These are phyloP conservation scores for Umbelopsis sp. DNA, from an alignment of 192 early-diverging fungal genomes.

Conservation along the genomic window DNA sequence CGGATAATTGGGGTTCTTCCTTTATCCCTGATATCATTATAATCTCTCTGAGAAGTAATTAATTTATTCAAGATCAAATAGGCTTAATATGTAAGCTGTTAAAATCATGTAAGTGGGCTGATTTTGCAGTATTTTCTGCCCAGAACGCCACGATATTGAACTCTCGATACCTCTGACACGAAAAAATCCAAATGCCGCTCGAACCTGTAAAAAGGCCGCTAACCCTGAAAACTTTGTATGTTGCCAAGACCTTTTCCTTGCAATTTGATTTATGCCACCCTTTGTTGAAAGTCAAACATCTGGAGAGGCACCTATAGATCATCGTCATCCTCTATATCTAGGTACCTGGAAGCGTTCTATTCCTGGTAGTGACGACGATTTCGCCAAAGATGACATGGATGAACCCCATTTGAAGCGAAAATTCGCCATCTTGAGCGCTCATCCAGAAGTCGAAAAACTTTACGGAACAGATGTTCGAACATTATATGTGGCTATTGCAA, in stretches of 20 bases:
- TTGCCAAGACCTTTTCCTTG: background rate
- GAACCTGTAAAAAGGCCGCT: background rate
- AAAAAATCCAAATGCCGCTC: background rate
- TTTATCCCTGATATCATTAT: too few relatives aligned
- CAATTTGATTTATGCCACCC: conserved; percentile 24
- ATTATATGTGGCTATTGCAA: conserved; percentile 65
- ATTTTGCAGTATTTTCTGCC: too few relatives aligned
- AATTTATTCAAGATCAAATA: too few relatives aligned
- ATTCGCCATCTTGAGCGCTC: conserved; percentile 79
- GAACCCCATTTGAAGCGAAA: conserved; percentile 95
- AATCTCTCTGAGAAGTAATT: too few relatives aligned
- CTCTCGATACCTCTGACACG: background rate
- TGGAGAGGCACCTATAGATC: conserved; percentile 42
- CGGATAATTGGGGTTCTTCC: too few relatives aligned
- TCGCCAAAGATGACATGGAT: conserved; percentile 86
- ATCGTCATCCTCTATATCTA: conserved; percentile 76
- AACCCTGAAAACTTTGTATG: background rate
- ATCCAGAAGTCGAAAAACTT: conserved; percentile 87
- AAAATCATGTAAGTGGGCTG: too few relatives aligned
- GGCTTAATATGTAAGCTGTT: too few relatives aligned
- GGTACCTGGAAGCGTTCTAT: conserved; percentile 85
- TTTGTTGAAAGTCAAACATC: conserved; percentile 24
- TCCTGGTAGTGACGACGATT: conserved; percentile 68
- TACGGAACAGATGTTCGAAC: conserved; percentile 85
- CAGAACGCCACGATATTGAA: background rate